Percentiles rank a stretch among this genome's conserved stretches.
Conservation (phyloP, 2,329 filamentous ascomycete species). For the Fusarium drepaniforme region DNA sequence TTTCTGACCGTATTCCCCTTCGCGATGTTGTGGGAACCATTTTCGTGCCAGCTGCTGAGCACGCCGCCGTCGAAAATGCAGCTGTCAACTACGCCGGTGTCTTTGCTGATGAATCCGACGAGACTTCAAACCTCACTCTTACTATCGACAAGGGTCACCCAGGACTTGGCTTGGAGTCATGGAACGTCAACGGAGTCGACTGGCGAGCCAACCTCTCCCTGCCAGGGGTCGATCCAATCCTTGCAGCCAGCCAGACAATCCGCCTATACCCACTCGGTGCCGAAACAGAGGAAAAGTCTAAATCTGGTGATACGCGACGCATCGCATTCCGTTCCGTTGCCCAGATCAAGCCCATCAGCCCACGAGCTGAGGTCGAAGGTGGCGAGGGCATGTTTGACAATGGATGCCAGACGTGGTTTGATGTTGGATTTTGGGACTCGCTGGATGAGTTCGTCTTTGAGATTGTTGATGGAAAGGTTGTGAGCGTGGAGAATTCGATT, state of each 20-base stretch:
- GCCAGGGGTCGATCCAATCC: neutral
- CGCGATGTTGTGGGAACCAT: neutral
- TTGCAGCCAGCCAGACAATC: neutral
- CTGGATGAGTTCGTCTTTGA: neutral
- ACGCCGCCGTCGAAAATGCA: conserved; percentile 1
- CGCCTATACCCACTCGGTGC: conserved; percentile 1
- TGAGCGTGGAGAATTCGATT: neutral
- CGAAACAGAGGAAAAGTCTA: neutral
- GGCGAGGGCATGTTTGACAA: neutral
- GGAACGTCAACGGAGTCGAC: conserved; percentile 4
- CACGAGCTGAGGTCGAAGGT: neutral
- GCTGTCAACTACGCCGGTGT: neutral
- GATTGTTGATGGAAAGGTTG: neutral
- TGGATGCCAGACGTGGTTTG: neutral
- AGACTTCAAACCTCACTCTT: conserved; percentile 16
- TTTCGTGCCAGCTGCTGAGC: neutral
- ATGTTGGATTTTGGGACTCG: neutral
- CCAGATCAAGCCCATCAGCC: neutral
- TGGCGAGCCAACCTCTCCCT: neutral
- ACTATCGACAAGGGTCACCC: conserved; percentile 15
- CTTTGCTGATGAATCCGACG: neutral
- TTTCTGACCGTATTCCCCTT: neutral
- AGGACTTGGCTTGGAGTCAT: conserved; percentile 12
- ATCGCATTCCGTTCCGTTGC: neutral
- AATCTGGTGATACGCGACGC: too few relatives aligned